Evolutionary conservation across 2,329 filamentous ascomycete genomes (phyloP).

Genomic region (Paecilomyces formosus): DNA sequence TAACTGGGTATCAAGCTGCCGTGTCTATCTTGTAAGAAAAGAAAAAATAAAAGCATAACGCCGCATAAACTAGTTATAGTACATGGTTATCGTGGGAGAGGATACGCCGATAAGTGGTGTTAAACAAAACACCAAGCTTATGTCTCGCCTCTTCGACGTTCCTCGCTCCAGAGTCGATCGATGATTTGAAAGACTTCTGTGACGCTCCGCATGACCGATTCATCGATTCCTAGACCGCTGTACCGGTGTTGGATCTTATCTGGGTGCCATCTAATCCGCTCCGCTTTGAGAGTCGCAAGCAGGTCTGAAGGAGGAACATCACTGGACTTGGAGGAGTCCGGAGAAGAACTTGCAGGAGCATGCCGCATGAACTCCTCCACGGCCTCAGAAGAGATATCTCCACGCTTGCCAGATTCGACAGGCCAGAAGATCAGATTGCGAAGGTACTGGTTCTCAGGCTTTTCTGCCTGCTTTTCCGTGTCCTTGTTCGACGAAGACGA

Average conservation of each 20-base stretch:
- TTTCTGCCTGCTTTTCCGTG: conserved; percentile 3
- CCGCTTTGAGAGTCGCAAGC: conserved; percentile 60
- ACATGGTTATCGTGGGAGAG: background rate
- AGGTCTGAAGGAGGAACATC: conserved; percentile 26
- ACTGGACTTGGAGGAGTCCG: conserved; percentile 1
- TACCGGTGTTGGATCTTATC: conserved; percentile 94
- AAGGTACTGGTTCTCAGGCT: conserved; percentile 6
- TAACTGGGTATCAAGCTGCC: background rate
- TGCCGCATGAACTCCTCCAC: conserved; percentile 64
- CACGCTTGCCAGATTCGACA: conserved; percentile 52
- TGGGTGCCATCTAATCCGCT: conserved; percentile 91
- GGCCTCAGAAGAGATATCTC: conserved; percentile 50
- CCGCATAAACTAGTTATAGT: background rate
- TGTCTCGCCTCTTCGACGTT: conserved; percentile 24
- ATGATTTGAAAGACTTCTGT: conserved; percentile 90
- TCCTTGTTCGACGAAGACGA: conserved; percentile 6
- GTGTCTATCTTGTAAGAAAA: background rate
- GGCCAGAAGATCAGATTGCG: conserved; percentile 62
- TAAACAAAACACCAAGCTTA: background rate
- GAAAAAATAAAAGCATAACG: background rate
- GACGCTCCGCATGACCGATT: conserved; percentile 65
- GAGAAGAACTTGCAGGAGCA: conserved; percentile 29
- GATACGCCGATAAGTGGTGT: background rate
- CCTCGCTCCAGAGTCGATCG: conserved; percentile 70
- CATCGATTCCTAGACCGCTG: conserved; percentile 61